These are phyloP conservation scores for Leccinum subgranulosum DNA, from an alignment of 768 basidiomycete genomes.

Conservation along the genomic window DNA sequence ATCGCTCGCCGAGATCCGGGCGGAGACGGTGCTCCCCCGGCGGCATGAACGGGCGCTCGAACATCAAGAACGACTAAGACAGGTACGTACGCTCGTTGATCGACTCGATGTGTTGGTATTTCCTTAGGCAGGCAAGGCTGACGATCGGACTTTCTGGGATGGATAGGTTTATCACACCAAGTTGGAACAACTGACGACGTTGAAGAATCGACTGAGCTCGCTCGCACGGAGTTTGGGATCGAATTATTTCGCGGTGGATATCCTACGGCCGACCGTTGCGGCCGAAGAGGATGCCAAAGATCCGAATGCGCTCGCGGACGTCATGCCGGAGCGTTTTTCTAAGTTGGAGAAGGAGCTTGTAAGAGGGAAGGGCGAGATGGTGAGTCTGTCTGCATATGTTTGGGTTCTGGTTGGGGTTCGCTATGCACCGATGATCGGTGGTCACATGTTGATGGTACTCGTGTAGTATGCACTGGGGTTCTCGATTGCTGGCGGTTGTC, in stretches of 20 bases:
- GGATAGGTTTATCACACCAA: slow-evolving; percentile 69
- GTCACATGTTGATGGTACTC: not conserved
- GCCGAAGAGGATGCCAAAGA: slow-evolving; percentile 39
- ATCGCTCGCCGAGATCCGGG: slow-evolving; percentile 61
- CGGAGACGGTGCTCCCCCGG: slow-evolving; percentile 69
- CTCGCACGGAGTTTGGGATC: slow-evolving; percentile 60
- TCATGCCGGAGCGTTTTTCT: slow-evolving; percentile 77
- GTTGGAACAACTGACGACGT: slow-evolving; percentile 67
- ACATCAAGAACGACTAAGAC: slow-evolving; percentile 75
- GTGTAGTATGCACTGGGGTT: not conserved
- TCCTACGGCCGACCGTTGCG: slow-evolving; percentile 46
- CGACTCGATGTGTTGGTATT: not conserved
- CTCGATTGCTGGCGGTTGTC: not conserved
- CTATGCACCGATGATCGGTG: not conserved
- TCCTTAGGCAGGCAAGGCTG: not conserved
- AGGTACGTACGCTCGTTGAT: slow-evolving; percentile 49
- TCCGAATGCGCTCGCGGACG: slow-evolving; percentile 53
- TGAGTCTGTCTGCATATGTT: slow-evolving; percentile 36
- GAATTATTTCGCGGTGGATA: slow-evolving; percentile 56
- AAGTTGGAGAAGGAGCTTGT: slow-evolving; percentile 82
- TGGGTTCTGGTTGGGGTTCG: not conserved
- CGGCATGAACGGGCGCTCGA: slow-evolving; percentile 66
- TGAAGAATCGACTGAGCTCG: slow-evolving; percentile 61
- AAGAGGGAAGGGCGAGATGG: slow-evolving; percentile 82
- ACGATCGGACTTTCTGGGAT: not conserved